Evolutionary conservation across 2,329 filamentous ascomycete genomes (phyloP).

Genomic region (Penicillium crustosum): DNA sequence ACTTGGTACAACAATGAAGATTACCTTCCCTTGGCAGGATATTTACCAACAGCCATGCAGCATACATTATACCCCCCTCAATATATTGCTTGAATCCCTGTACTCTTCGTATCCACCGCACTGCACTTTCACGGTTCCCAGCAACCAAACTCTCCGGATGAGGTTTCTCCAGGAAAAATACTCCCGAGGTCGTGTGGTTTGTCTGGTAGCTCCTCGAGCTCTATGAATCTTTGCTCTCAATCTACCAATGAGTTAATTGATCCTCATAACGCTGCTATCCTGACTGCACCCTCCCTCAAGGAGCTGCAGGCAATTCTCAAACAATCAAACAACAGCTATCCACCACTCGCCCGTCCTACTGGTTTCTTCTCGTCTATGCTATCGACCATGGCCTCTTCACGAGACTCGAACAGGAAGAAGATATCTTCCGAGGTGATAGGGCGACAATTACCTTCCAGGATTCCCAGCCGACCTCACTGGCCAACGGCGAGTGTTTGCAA

Average conservation of each 20-base stretch:
- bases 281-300: not conserved
- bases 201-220: too few relatives aligned
- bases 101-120: not conserved
- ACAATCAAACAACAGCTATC: too few relatives aligned
- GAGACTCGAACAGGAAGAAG: not conserved
- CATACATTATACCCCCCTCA: not conserved
- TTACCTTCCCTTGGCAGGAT: not conserved
- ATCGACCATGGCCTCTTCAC: not conserved
- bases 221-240: too few relatives aligned
- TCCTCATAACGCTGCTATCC: not conserved
- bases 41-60: not conserved
- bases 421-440: not conserved
- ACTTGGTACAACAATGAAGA: not conserved
- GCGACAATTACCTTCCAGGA: not conserved
- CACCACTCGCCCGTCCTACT: not conserved
- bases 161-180: not conserved
- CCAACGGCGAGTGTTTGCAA: not conserved
- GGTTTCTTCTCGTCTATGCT: not conserved
- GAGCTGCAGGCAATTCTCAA: not conserved
- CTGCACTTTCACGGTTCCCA: not conserved
- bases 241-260: not conserved
- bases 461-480: not conserved
- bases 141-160: not conserved
- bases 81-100: not conserved
- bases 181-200: too few relatives aligned